A percentile compares a stretch with the other conserved stretches of the same genome.
phyloP scores from a whole-genome alignment of 768 basidiomycete species.

The Hemileccinum impolitum region DNA sequence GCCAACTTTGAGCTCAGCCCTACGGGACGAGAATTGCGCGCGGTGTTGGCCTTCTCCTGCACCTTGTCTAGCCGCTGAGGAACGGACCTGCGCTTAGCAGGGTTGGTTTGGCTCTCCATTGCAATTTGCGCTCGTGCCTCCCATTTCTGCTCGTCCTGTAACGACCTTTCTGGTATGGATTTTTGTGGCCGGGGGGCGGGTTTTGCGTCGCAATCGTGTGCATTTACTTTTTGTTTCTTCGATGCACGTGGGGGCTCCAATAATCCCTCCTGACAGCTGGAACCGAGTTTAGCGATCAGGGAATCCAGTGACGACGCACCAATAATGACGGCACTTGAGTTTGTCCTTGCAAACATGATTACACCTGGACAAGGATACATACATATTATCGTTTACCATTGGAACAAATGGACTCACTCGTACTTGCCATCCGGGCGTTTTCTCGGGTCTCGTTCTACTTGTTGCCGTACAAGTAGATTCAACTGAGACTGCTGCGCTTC shows the following conservation, averaged over 20 bases:
- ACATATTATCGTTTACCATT: not conserved
- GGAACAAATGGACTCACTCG: constrained; percentile 38
- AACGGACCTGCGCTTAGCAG: constrained; percentile 20
- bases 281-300: constrained; percentile 8
- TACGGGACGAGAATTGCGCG: constrained; percentile 35
- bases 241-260: constrained; percentile 44
- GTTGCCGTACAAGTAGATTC: constrained; percentile 4
- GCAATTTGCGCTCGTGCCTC: not conserved
- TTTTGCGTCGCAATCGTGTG: constrained; percentile 11
- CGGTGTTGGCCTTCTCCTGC: constrained; percentile 42
- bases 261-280: constrained; percentile 75
- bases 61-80: constrained; percentile 42
- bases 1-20: constrained; percentile 46
- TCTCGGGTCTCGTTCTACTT: constrained; percentile 22
- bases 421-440: constrained; percentile 63
- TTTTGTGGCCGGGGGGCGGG: not conserved
- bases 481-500: constrained; percentile 1
- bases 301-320: constrained; percentile 36
- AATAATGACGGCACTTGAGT: constrained; percentile 67
- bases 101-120: constrained; percentile 24
- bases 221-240: constrained; percentile 32
- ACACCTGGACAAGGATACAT: constrained; percentile 46
- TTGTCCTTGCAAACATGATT: constrained; percentile 83
- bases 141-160: constrained; percentile 2
- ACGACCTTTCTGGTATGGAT: not conserved